Conservation (phyloP, 345 rosid genomes). For the Barbarea vulgaris region DNA sequence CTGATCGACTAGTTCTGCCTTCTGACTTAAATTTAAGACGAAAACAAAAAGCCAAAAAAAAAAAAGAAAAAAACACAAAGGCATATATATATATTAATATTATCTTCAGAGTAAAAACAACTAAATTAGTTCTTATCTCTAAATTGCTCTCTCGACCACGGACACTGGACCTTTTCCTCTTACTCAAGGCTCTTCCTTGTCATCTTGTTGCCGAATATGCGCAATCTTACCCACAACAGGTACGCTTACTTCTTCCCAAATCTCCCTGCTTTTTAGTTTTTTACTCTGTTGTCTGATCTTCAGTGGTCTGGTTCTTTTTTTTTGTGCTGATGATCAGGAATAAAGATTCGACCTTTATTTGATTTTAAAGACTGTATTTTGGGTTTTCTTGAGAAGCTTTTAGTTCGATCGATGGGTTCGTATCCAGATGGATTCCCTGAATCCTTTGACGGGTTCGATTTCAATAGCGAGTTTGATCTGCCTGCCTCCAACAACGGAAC, state of each 20-base stretch:
- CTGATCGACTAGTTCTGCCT: conserved; percentile 1
- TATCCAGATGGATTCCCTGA: conserved; percentile 37
- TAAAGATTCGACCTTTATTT: conserved; percentile 27
- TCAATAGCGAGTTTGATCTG: conserved; percentile 41
- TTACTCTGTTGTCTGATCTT: background rate
- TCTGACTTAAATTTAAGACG: background rate
- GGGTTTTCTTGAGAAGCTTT: background rate
- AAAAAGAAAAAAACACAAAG: background rate
- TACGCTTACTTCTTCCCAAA: background rate
- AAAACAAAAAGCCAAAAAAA: background rate
- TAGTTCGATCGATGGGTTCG: conserved; percentile 35
- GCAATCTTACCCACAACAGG: conserved; percentile 16
- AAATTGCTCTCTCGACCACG: conserved; percentile 6
- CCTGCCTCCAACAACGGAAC: conserved; percentile 41
- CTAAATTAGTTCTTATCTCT: conserved; percentile 11
- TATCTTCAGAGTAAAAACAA: background rate
- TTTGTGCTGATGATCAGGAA: conserved; percentile 33
- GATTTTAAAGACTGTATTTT: conserved; percentile 1
- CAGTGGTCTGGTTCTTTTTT: background rate
- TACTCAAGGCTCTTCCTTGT: conserved; percentile 29
- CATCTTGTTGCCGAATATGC: conserved; percentile 26
- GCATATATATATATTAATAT: background rate
- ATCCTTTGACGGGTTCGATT: conserved; percentile 33
- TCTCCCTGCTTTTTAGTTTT: background rate
- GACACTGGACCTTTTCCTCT: background rate